Evolutionary conservation across 495 filamentous ascomycete genomes (phyloP).

Genomic region (Rhizodiscina lignyota): DNA sequence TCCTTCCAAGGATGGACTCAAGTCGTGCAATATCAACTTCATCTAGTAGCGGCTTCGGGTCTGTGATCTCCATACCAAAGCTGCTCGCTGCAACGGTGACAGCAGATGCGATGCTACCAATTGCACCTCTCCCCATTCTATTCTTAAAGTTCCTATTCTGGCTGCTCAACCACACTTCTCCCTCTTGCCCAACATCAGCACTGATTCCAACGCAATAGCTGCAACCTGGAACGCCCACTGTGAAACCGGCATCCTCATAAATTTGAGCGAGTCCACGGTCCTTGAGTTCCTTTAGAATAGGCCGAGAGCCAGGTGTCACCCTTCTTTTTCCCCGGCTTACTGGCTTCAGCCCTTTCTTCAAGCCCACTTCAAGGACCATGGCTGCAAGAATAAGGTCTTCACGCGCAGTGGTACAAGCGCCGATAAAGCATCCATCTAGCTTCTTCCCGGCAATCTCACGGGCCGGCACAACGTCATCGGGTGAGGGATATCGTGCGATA

Average conservation of each 20-base stretch:
- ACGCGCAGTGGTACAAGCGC: constrained; percentile 32
- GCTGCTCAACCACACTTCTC: constrained; percentile 29
- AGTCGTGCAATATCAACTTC: constrained; percentile 15
- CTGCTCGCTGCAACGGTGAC: constrained; percentile 26
- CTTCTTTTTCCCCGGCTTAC: constrained; percentile 19
- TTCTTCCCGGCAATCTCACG: constrained; percentile 13
- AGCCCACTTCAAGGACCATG: constrained; percentile 22
- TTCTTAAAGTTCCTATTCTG: constrained; percentile 34
- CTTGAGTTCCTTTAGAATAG: constrained; percentile 21
- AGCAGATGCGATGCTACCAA: constrained; percentile 26
- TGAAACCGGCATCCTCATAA: constrained; percentile 26
- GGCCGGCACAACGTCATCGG: constrained; percentile 30
- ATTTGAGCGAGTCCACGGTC: constrained; percentile 21
- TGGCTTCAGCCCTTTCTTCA: constrained; percentile 19
- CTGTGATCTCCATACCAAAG: constrained; percentile 23
- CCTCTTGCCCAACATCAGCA: constrained; percentile 23
- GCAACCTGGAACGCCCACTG: constrained; percentile 26
- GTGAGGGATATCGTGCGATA: constrained; percentile 26
- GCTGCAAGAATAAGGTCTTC: constrained; percentile 29
- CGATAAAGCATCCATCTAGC: constrained; percentile 31
- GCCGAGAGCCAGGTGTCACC: constrained; percentile 24
- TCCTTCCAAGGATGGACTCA: constrained; percentile 6
- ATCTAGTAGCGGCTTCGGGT: constrained; percentile 17
- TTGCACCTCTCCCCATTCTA: constrained; percentile 29
- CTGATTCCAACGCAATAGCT: constrained; percentile 31